phyloP scores from a whole-genome alignment of 2,329 filamentous ascomycete species.

The Aspergillus aculeatus region DNA sequence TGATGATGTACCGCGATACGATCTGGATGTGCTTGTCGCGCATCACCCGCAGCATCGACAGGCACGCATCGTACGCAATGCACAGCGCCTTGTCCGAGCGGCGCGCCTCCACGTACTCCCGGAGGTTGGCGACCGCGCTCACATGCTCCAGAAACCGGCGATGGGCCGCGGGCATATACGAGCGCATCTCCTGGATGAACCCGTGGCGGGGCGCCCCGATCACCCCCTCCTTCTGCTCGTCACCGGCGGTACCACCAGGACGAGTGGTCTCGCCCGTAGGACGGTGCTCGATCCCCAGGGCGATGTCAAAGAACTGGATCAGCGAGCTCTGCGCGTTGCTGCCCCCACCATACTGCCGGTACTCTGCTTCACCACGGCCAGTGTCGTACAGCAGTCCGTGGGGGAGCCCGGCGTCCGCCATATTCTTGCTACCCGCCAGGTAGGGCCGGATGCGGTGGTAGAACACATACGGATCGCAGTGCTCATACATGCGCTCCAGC shows the following conservation, averaged over 20 bases:
- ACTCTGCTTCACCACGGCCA: conserved; percentile 65
- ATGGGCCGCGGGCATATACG: conserved; percentile 94
- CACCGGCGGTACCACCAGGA: conserved; percentile 37
- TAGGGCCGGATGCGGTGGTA: conserved; percentile 96
- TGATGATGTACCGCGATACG: conserved; percentile 91
- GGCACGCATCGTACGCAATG: conserved; percentile 85
- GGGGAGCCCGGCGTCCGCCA: conserved; percentile 88
- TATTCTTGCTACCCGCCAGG: conserved; percentile 94
- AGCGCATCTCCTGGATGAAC: conserved; percentile 95
- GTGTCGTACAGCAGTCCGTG: conserved; percentile 85
- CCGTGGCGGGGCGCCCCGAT: conserved; percentile 65
- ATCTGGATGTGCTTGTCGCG: conserved; percentile 96
- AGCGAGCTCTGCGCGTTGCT: conserved; percentile 96
- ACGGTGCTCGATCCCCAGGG: conserved; percentile 83
- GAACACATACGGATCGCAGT: conserved; percentile 90
- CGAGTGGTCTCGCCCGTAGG: conserved; percentile 70
- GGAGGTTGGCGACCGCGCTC: conserved; percentile 77
- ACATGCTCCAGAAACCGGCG: conserved; percentile 85
- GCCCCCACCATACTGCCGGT: conserved; percentile 84
- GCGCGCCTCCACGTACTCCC: conserved; percentile 70
- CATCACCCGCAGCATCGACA: conserved; percentile 74
- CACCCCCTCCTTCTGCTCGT: conserved; percentile 43
- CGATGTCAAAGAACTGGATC: conserved; percentile 95
- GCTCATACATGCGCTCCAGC: conserved; percentile 88
- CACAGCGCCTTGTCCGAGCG: conserved; percentile 64